phyloP scores from a whole-genome alignment of 495 filamentous ascomycete genomes.

The Clavariopsis aquatica region DNA sequence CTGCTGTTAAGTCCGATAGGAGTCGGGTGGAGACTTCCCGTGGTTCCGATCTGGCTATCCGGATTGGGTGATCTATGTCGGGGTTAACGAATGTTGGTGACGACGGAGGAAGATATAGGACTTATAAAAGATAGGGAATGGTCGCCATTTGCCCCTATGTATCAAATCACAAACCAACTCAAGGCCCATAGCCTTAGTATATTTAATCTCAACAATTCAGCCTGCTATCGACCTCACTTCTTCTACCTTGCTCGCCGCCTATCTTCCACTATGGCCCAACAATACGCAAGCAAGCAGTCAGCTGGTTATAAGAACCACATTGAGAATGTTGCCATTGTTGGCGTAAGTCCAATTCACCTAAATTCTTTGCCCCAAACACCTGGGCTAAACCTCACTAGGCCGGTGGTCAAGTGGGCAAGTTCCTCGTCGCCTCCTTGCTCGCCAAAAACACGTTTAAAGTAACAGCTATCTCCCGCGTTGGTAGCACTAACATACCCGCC shows the following conservation, averaged over 20 bases:
- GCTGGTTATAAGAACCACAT: conserved; percentile 45
- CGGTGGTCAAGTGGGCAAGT: conserved; percentile 57
- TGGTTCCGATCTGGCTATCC: background rate
- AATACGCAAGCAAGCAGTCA: conserved; percentile 30
- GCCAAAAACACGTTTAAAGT: conserved; percentile 56
- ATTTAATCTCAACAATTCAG: background rate
- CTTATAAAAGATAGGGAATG: background rate
- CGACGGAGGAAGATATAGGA: background rate
- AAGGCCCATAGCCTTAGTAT: background rate
- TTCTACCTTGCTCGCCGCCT: background rate
- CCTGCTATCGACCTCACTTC: background rate
- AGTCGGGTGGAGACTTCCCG: background rate
- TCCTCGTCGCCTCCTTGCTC: conserved; percentile 55
- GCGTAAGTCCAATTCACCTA: conserved; percentile 25
- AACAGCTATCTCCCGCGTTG: conserved; percentile 56
- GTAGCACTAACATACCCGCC: conserved; percentile 47
- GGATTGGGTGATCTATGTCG: background rate
- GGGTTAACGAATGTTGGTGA: background rate
- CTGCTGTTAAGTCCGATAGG: background rate
- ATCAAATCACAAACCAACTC: background rate
- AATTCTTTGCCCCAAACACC: background rate
- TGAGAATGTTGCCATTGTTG: conserved; percentile 54
- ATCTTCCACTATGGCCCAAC: conserved; percentile 3
- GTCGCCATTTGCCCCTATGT: background rate
- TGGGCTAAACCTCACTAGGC: conserved; percentile 48